phyloP scores from a whole-genome alignment of 2,329 filamentous ascomycete genomes.

The Ceratocystis variospora region DNA sequence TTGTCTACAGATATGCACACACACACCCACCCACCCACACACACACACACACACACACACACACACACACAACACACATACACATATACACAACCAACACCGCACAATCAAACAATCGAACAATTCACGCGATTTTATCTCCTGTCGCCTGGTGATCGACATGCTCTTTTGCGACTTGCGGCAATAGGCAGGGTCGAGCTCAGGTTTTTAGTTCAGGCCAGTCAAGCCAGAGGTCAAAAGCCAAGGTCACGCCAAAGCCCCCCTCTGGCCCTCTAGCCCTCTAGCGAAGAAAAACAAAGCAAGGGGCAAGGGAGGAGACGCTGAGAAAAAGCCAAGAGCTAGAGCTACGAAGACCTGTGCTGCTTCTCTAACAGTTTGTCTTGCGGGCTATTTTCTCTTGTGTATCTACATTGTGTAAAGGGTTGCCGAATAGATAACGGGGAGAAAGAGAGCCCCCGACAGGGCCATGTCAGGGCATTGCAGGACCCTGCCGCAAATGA shows the following conservation, averaged over 20 bases:
- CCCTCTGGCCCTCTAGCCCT: background rate
- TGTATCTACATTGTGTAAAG: background rate
- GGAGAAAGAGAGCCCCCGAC: too few species aligned
- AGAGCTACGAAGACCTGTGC: background rate
- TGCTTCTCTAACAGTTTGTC: too few species aligned
- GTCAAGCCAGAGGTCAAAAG: background rate
- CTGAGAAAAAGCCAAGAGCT: constrained; percentile 23
- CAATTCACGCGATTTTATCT: background rate
- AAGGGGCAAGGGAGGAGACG: constrained; percentile 2
- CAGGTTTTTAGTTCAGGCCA: background rate
- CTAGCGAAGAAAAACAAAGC: background rate
- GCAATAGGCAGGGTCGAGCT: background rate
- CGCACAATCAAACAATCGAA: background rate
- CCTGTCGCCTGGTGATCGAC: background rate
- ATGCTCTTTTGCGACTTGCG: background rate
- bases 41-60: background rate
- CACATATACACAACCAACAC: background rate
- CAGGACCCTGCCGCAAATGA: background rate
- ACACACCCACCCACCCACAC: background rate
- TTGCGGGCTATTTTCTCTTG: background rate
- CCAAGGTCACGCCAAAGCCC: background rate
- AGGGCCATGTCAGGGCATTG: background rate
- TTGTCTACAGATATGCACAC: too few species aligned
- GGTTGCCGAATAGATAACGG: background rate
- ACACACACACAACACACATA: constrained; percentile 3